A percentile compares a stretch with the other conserved stretches of the same genome.
phyloP scores from a whole-genome alignment of 2,329 filamentous ascomycete species.

The Cladosporium sphaerospermum region DNA sequence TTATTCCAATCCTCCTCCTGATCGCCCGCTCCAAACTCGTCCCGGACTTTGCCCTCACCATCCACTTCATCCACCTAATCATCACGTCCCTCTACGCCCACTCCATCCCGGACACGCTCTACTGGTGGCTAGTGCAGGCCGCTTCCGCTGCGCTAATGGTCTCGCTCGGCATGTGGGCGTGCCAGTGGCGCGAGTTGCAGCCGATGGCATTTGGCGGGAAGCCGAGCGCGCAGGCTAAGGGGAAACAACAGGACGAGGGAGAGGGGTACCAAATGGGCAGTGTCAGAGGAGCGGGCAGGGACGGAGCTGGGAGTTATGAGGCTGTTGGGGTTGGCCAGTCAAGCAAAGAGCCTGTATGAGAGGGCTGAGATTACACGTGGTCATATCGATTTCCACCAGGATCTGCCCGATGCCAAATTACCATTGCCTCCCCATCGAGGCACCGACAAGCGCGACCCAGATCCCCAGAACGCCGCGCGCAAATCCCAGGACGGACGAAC shows the following conservation, averaged over 20 bases:
- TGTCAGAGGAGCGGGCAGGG: constrained; percentile 36
- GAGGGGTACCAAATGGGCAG: constrained; percentile 35
- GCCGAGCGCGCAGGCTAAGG: constrained; percentile 17
- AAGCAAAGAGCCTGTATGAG: constrained; percentile 29
- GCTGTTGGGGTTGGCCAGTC: constrained; percentile 37
- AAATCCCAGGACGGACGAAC: not conserved
- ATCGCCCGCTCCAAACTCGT: constrained; percentile 89
- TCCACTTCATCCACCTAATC: constrained; percentile 76
- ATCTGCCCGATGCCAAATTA: not conserved
- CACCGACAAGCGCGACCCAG: too few species aligned
- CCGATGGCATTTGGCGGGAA: constrained; percentile 80
- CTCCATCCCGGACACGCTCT: constrained; percentile 65
- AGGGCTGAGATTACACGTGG: constrained; percentile 24
- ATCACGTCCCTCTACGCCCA: constrained; percentile 72
- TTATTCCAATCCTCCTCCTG: constrained; percentile 74
- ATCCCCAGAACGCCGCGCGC: not conserved
- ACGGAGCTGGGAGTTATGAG: constrained; percentile 43
- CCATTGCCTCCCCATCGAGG: not conserved
- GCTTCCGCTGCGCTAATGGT: constrained; percentile 59
- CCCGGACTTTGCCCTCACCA: constrained; percentile 85
- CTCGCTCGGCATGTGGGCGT: constrained; percentile 78
- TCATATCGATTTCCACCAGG: not conserved
- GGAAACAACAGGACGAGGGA: constrained; percentile 13
- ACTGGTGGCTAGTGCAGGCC: constrained; percentile 77
- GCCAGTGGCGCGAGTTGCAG: constrained; percentile 79